Base-by-base conservation (phyloP, 805 yeast genomes). In the Yarrowia keelungensis region DNA sequence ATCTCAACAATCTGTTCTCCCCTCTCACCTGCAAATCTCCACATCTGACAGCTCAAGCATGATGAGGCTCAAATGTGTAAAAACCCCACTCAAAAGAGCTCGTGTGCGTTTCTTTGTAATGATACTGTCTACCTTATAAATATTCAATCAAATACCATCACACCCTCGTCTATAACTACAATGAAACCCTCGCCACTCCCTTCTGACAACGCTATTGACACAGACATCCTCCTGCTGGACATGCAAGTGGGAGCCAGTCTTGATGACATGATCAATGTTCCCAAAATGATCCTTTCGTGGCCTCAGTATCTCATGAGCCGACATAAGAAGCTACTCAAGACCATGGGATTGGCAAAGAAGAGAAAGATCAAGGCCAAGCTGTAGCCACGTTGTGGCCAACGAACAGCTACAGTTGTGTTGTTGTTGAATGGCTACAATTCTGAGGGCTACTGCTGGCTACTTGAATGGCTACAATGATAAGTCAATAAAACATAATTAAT, bases 241-340 rank as follows among this genome's bases (percentile, higher is more conserved):
- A 56, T 32, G 36, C 62, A 56, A 32, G 62, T 56, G 9, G 62
- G 62, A 15, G 62, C 62, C 46, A 56, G 47, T n/a, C 11, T 41
- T 7, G 62, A 56, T n/a, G 47, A 56, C 7, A 22, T 56, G 22
- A 56, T 56, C 47, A n/a, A 42, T 10, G 47, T 56, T 12, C 62
- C 62, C 10, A 41, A 15, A 26, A 39, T n/a, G 38, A 47, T 43
- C 2, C 41, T 56, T 12, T 56, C 64, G 1, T 56, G 64, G 64
- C 49, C 64, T n/a, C 42, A 56, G 41, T 43, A n/a, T 35, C 39
- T 56, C 38, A n/a, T 56, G 64, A 26, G 38, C 15, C 49, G 49
- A 11, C 41, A 56, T n/a, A 56, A 56, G 26, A 56, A 42, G 49
- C 47, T 56, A 14, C 10, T 53, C 8, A 56, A 32, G 22, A 41